These are phyloP conservation scores for Leccinum disarticulatum DNA, from an alignment of 768 basidiomycete species.

Conservation along the genomic window DNA sequence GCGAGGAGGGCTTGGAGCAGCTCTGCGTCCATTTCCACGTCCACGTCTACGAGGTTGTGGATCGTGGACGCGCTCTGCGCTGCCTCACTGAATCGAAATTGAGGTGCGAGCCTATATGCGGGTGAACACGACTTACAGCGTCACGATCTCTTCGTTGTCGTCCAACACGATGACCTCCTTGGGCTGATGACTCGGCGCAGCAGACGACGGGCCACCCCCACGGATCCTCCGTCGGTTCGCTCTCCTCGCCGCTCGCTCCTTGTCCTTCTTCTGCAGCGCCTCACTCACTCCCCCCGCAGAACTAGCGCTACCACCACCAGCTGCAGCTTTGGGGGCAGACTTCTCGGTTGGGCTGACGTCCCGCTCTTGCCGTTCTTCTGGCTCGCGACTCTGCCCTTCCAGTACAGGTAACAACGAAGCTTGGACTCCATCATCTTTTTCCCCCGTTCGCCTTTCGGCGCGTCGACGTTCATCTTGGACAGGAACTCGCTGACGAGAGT, in stretches of 20 bases:
- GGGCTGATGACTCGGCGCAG: slow-evolving; percentile 6
- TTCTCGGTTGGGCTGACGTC: neutral
- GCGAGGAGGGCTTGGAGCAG: slow-evolving; percentile 27
- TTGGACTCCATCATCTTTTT: slow-evolving; percentile 78
- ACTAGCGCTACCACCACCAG: slow-evolving; percentile 3
- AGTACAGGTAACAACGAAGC: slow-evolving; percentile 71
- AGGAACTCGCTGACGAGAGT: slow-evolving; percentile 79
- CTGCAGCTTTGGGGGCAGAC: slow-evolving; percentile 15
- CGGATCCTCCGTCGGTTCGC: slow-evolving; percentile 72
- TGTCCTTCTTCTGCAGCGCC: slow-evolving; percentile 77
- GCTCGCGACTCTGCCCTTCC: slow-evolving; percentile 58
- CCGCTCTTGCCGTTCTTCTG: slow-evolving; percentile 26
- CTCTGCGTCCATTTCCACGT: slow-evolving; percentile 18
- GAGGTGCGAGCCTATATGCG: neutral
- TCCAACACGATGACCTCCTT: slow-evolving; percentile 19
- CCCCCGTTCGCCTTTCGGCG: slow-evolving; percentile 62
- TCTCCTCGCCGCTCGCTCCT: slow-evolving; percentile 53
- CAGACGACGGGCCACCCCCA: slow-evolving; percentile 57
- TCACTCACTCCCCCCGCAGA: slow-evolving; percentile 51
- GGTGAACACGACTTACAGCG: slow-evolving; percentile 47
- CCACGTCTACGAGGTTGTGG: slow-evolving; percentile 13
- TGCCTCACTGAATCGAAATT: slow-evolving; percentile 18
- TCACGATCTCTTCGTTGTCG: slow-evolving; percentile 44
- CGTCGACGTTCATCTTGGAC: slow-evolving; percentile 53
- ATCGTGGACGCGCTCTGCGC: slow-evolving; percentile 12